Base-by-base conservation (phyloP, 768 basidiomycete species). In the Cystobasidiopsis lactophilus region DNA sequence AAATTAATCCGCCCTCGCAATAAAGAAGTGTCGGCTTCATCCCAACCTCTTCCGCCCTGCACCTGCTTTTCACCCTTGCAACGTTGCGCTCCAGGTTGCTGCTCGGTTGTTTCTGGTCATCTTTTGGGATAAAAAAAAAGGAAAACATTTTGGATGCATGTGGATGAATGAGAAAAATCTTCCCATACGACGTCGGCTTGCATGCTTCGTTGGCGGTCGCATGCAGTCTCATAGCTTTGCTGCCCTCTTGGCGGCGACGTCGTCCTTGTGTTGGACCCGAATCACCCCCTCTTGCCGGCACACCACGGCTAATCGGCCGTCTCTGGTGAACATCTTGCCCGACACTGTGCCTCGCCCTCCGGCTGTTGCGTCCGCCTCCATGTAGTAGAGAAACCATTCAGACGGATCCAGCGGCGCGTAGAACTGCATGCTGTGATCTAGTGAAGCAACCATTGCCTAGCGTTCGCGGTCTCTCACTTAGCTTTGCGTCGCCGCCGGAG, bases 361-460 rank as follows among this genome's bases (percentile, higher is more conserved):
- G 16, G 52, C 35, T 2, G 57, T 54, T 3, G 57, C 41, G 9
- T 55, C 55, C 23, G 53, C 51, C 7, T 57, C 47, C 59, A 63
- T 63, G 35, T 46, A 56, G 50, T 55, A 63, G 0, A 63, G 40
- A 16, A 59, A 45, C 57, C 58, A 63, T 16, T 63, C 58, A 38
- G 58, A 55, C 14, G 53, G 55, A 21, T 58, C 52, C 7, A 27
- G 24, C 9, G 52, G 50, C 38, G 57, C 54, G 56, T 63, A 63
- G 53, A 62, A 63, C 30, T 53, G 60, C 57, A 62, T 58, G 14
- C 51, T 53, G 52, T 62, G 58, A 37, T 59, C 58, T 11, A 59
- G 50, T 14, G 52, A 56, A 4, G 62, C 62, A 9, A 63, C 53
- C 62, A 62, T 62, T 11, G 54, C 62, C 14, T 60, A 46, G 5